Evolutionary conservation across 225 moss, liverwort and hornwort species (phyloP).

Genomic region (Pleurozium schreberi): DNA sequence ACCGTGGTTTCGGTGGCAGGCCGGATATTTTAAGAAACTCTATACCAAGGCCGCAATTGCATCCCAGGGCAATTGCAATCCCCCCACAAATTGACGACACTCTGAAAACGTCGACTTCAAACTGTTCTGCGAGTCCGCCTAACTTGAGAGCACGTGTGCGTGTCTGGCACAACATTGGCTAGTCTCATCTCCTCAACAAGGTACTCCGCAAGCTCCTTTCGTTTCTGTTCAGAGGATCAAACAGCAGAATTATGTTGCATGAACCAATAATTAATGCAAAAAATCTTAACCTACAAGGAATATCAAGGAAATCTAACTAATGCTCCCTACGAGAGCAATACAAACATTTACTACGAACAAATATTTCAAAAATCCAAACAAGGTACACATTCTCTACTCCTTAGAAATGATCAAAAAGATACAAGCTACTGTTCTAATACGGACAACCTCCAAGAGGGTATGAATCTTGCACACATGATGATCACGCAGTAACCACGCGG

Average conservation of each 20-base stretch:
- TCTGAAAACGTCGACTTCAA: constrained; percentile 1
- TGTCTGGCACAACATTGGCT: constrained; percentile 56
- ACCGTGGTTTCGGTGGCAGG: background rate
- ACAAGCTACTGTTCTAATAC: background rate
- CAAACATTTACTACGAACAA: background rate
- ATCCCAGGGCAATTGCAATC: background rate
- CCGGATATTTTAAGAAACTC: background rate
- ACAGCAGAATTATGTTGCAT: background rate
- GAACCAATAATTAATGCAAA: background rate
- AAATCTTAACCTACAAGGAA: background rate
- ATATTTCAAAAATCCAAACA: background rate
- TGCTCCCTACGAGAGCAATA: background rate
- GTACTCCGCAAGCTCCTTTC: constrained; percentile 79
- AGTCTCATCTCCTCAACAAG: constrained; percentile 86
- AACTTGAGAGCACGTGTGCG: constrained; percentile 79
- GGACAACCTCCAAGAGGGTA: background rate
- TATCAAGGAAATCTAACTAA: background rate
- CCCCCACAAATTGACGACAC: background rate
- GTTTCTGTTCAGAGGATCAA: constrained; percentile 35
- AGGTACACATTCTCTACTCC: background rate
- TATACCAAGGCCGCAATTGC: constrained; percentile 14
- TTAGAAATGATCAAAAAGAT: background rate
- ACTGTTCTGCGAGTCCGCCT: background rate
- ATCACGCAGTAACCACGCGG: background rate
- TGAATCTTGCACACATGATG: background rate